Evolutionary conservation across 2,329 filamentous ascomycete species (phyloP).

Genomic region (Colletotrichum sp.): DNA sequence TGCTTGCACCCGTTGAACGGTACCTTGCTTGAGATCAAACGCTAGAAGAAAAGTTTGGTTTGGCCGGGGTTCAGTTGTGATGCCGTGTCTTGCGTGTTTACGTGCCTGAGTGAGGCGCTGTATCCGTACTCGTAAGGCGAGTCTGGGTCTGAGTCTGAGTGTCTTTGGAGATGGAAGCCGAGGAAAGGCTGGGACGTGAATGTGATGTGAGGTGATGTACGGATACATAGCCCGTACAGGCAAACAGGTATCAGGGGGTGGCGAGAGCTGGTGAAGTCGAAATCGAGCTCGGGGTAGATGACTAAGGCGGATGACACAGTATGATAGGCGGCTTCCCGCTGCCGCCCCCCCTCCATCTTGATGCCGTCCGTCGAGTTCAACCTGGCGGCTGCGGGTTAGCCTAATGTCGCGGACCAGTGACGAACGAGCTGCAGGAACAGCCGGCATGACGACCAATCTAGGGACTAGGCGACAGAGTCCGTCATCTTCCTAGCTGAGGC

Average conservation of each 20-base stretch:
- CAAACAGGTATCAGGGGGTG: conserved; percentile 15
- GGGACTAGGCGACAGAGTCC: not conserved
- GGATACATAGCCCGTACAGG: not conserved
- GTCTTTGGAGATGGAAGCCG: not conserved
- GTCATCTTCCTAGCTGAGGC: not conserved
- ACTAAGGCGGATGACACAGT: not conserved
- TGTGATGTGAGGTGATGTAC: not conserved
- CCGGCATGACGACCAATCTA: not conserved
- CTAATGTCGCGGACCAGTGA: conserved; percentile 1
- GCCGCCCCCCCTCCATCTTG: not conserved
- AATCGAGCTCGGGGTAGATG: not conserved
- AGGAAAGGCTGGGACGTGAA: not conserved
- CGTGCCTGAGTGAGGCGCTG: not conserved
- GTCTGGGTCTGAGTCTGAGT: not conserved
- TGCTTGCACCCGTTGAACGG: not conserved
- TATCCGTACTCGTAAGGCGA: not conserved
- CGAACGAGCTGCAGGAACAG: conserved; percentile 17
- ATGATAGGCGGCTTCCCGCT: not conserved
- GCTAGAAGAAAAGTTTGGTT: not conserved
- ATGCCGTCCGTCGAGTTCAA: not conserved
- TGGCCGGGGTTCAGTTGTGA: not conserved
- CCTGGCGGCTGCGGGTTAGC: not conserved
- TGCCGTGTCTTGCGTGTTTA: not conserved
- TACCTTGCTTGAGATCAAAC: not conserved
- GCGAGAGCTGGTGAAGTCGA: not conserved